Conservation (phyloP, 441 rosid species). For the Biscutella laevigata region DNA sequence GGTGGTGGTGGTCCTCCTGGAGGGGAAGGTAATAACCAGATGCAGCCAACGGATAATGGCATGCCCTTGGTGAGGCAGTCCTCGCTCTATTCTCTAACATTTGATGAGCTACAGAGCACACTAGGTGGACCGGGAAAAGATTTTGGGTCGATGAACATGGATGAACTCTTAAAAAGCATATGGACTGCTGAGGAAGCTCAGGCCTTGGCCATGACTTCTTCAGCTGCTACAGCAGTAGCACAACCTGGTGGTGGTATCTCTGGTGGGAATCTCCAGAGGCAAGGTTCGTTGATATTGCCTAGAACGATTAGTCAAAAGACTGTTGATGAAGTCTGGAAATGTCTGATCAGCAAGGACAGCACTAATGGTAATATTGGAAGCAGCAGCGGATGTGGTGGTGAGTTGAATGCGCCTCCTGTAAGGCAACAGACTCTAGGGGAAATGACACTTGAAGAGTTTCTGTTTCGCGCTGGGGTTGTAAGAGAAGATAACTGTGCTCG, state of each 20-base stretch:
- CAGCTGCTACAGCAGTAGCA: conserved; percentile 14
- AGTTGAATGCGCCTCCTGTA: conserved; percentile 26
- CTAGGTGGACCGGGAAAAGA: conserved; percentile 53
- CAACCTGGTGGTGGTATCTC: conserved; percentile 21
- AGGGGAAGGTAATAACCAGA: conserved; percentile 28
- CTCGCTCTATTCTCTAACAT: conserved; percentile 48
- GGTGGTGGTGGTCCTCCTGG: conserved; percentile 26
- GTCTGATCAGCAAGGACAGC: conserved; percentile 43
- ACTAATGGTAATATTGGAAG: conserved; percentile 24
- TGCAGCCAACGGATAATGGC: conserved; percentile 21
- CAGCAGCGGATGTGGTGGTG: conserved; percentile 27
- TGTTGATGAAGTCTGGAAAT: conserved; percentile 68
- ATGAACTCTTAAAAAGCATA: conserved; percentile 54
- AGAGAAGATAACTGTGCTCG: conserved; percentile 41
- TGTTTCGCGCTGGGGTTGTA: conserved; percentile 50
- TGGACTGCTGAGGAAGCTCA: conserved; percentile 62
- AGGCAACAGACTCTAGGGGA: conserved; percentile 67
- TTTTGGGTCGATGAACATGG: conserved; percentile 73
- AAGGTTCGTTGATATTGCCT: conserved; percentile 61
- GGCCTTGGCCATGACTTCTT: conserved; percentile 33
- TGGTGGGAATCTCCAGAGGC: conserved; percentile 44
- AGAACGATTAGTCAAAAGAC: conserved; percentile 69
- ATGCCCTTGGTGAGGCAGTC: conserved; percentile 39
- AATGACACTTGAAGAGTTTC: conserved; percentile 65
- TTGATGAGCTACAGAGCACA: conserved; percentile 57